phyloP scores from a whole-genome alignment of 2,329 filamentous ascomycete genomes.

The Decorospora gaudefroyi region DNA sequence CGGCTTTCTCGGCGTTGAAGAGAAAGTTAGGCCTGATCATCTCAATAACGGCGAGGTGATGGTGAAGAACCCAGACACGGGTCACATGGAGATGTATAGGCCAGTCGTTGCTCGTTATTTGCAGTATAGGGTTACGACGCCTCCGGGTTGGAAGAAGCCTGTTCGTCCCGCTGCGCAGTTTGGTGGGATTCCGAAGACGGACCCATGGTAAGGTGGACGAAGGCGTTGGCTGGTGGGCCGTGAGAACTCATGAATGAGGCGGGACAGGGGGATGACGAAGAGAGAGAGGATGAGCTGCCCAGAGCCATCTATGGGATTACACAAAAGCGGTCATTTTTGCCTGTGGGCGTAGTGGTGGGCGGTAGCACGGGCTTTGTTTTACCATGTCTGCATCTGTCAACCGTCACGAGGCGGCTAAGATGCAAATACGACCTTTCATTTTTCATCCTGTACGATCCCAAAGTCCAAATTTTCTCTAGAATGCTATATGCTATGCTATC shows the following conservation, averaged over 20 bases:
- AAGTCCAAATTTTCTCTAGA: too few relatives aligned
- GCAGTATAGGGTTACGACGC: conserved; percentile 39
- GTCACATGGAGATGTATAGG: conserved; percentile 29
- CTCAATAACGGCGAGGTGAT: conserved; percentile 28
- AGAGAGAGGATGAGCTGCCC: too few relatives aligned
- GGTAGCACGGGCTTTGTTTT: too few relatives aligned
- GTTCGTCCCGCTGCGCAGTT: conserved; percentile 16
- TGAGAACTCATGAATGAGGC: neutral
- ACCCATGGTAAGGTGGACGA: conserved; percentile 8
- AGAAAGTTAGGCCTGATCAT: conserved; percentile 40
- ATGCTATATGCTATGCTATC: too few relatives aligned
- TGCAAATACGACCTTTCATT: too few relatives aligned
- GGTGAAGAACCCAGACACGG: conserved; percentile 28
- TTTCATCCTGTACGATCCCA: too few relatives aligned
- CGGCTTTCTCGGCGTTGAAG: conserved; percentile 47
- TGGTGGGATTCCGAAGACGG: conserved; percentile 13
- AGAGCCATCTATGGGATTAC: too few relatives aligned
- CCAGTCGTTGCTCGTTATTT: conserved; percentile 37
- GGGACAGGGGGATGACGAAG: neutral
- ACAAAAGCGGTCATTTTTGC: too few relatives aligned
- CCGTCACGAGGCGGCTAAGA: too few relatives aligned
- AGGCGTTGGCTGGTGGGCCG: neutral
- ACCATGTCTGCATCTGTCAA: too few relatives aligned
- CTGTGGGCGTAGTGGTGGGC: too few relatives aligned
- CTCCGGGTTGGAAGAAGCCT: conserved; percentile 40